phyloP scores from a whole-genome alignment of 768 basidiomycete genomes.

The Suillus discolor region DNA sequence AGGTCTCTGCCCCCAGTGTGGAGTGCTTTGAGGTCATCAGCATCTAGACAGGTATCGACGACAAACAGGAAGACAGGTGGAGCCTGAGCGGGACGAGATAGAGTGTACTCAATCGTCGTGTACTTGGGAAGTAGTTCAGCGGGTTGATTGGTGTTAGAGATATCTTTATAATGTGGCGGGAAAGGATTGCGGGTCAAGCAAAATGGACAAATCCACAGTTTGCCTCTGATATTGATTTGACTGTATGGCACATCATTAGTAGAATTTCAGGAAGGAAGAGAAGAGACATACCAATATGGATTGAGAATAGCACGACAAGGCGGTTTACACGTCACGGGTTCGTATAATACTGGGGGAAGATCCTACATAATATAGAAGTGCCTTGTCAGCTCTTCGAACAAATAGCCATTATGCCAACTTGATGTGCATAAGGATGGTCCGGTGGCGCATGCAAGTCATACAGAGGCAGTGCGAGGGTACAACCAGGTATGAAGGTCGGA shows the following conservation, averaged over 20 bases:
- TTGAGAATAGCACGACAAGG: constrained; percentile 97
- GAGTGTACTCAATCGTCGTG: constrained; percentile 99
- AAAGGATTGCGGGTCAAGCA: constrained; percentile 96
- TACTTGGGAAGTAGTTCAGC: constrained; percentile 96
- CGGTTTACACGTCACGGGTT: constrained; percentile 98
- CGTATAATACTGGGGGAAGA: constrained; percentile 94
- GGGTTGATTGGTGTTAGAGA: constrained; percentile 94
- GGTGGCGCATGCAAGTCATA: too few species aligned
- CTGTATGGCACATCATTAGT: constrained; percentile 43
- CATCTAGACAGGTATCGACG: constrained; percentile 94
- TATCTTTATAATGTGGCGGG: constrained; percentile 98
- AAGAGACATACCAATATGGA: constrained; percentile 81
- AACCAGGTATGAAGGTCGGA: too few species aligned
- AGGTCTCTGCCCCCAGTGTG: too few species aligned
- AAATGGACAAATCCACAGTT: constrained; percentile 99
- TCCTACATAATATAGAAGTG: too few species aligned
- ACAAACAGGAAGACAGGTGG: constrained; percentile 98
- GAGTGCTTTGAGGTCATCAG: constrained; percentile 94
- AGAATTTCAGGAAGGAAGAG: not conserved
- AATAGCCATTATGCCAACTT: too few species aligned
- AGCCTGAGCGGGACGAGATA: constrained; percentile 85
- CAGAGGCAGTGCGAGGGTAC: too few species aligned
- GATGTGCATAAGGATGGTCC: too few species aligned
- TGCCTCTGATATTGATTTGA: constrained; percentile 97
- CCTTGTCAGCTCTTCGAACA: too few species aligned